Evolutionary conservation across 192 early-diverging fungal genomes (phyloP).

Genomic region (Chytriomyces sp.): DNA sequence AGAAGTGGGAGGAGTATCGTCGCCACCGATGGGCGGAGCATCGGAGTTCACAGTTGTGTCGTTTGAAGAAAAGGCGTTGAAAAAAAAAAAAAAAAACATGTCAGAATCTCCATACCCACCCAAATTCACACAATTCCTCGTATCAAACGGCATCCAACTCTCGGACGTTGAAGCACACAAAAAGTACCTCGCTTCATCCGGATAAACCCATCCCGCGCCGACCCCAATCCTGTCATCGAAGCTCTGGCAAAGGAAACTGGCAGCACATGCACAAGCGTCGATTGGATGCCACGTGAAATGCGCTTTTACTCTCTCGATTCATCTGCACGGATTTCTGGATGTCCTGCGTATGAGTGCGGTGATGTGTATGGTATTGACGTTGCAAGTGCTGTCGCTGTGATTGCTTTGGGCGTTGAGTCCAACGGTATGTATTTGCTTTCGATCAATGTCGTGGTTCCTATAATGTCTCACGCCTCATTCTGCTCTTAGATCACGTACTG

Average conservation of each 20-base stretch:
- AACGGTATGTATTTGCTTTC: slow-evolving; percentile 29
- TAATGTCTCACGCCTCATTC: not conserved
- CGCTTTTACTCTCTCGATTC: slow-evolving; percentile 62
- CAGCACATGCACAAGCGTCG: slow-evolving; percentile 52
- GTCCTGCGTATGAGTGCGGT: slow-evolving; percentile 33
- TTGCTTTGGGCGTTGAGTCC: slow-evolving; percentile 71
- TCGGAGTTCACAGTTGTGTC: too few relatives aligned
- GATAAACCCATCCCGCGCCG: slow-evolving; percentile 57
- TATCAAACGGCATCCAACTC: slow-evolving; percentile 72
- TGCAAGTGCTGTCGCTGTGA: slow-evolving; percentile 82
- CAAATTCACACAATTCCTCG: slow-evolving; percentile 70
- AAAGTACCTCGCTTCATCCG: slow-evolving; percentile 82
- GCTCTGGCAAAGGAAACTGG: slow-evolving; percentile 53
- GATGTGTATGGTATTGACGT: slow-evolving; percentile 77
- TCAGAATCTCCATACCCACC: not conserved
- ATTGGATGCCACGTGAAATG: slow-evolving; percentile 30
- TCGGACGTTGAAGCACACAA: slow-evolving; percentile 61
- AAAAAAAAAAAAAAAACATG: not conserved
- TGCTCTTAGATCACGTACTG: slow-evolving; percentile 74
- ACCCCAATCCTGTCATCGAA: slow-evolving; percentile 37
- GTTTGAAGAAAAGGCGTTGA: too few relatives aligned
- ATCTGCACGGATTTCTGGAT: slow-evolving; percentile 39
- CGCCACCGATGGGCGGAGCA: too few relatives aligned
- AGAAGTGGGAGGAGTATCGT: too few relatives aligned
- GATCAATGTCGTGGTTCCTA: not conserved